A percentile compares a stretch with the other conserved stretches of the same genome.
Conservation (phyloP, 2,329 filamentous ascomycete species). For the Colletotrichum falcatum region DNA sequence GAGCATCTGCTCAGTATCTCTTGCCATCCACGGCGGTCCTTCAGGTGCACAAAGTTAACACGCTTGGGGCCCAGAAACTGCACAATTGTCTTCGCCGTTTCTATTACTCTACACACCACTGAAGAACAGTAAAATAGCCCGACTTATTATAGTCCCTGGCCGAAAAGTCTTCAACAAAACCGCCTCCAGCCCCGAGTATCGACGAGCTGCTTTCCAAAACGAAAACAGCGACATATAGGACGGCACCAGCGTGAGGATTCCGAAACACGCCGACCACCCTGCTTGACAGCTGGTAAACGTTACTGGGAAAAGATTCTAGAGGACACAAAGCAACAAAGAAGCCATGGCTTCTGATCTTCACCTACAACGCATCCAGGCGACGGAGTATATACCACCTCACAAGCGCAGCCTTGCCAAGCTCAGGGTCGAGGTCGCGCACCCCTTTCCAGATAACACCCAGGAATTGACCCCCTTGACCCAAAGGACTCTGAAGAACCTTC, state of each 20-base stretch:
- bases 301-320: neutral
- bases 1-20: neutral
- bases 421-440: neutral
- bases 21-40: too few species aligned
- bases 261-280: neutral
- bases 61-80: neutral
- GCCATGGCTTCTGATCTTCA: neutral
- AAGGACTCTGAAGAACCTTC: constrained; percentile 8
- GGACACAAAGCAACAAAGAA: neutral
- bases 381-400: constrained; percentile 11
- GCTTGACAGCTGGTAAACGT: neutral
- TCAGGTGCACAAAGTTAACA: neutral
- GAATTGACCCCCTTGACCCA: neutral
- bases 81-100: neutral
- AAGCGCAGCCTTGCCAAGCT: constrained; percentile 1
- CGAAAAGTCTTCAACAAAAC: neutral
- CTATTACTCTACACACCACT: neutral
- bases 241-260: too few species aligned
- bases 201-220: neutral
- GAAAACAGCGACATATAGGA: neutral
- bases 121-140: neutral
- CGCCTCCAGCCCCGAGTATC: neutral
- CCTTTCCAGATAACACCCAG: neutral
- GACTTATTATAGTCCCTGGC: neutral
- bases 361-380: neutral